These are phyloP conservation scores for Spathaspora girioi DNA, from an alignment of 805 yeast genomes.

Conservation along the genomic window DNA sequence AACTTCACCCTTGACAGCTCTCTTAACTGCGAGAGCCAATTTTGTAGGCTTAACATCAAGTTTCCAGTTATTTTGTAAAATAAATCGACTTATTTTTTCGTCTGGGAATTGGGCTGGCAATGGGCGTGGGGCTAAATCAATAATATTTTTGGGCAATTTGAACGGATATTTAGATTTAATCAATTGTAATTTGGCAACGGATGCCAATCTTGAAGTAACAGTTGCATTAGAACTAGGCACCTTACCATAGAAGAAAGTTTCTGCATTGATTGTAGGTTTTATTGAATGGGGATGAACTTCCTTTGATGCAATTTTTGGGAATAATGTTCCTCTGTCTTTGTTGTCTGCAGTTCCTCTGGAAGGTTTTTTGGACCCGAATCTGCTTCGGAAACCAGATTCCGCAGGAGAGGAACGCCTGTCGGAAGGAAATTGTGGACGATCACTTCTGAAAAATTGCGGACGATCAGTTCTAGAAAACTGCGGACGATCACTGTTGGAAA, in stretches of 20 bases:
- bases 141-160: conserved; percentile 30
- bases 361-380: not conserved
- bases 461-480: not conserved
- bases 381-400: not conserved
- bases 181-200: conserved; percentile 37
- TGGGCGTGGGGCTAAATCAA: conserved; percentile 17
- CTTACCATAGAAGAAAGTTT: conserved; percentile 37
- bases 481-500: too few species aligned
- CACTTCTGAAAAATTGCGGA: not conserved
- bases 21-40: conserved; percentile 22
- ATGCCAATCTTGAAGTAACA: conserved; percentile 32
- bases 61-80: conserved; percentile 27
- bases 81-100: conserved; percentile 21
- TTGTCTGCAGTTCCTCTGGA: not conserved
- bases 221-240: conserved; percentile 24
- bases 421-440: not conserved
- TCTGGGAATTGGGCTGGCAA: conserved; percentile 1
- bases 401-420: not conserved
- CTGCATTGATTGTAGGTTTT: conserved; percentile 7
- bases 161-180: conserved; percentile 39
- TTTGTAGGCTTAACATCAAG: conserved; percentile 18
- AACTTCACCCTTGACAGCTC: conserved; percentile 31
- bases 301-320: conserved; percentile 6
- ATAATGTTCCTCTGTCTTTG: not conserved
- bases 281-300: conserved; percentile 2